These are phyloP conservation scores for Oryza longistaminata DNA, from an alignment of 176 grass and related monocot species.

Conservation along the genomic window DNA sequence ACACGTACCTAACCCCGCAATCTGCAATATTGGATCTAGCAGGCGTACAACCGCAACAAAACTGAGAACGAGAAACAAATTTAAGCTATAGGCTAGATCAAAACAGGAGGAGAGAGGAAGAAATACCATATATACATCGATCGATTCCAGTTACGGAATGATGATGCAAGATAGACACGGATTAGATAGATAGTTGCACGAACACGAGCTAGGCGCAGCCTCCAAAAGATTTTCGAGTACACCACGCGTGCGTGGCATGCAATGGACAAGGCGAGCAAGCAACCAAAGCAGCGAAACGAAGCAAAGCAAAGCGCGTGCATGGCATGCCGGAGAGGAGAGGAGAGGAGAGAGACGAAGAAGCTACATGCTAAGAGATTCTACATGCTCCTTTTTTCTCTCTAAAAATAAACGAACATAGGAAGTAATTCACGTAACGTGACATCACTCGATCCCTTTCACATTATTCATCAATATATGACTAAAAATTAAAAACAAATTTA, in stretches of 20 bases:
- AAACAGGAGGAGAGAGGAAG: background rate
- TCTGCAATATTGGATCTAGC: background rate
- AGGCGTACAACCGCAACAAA: background rate
- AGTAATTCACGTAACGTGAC: too few species aligned
- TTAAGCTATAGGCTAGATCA: background rate
- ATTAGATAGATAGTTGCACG: background rate
- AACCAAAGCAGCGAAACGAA: background rate
- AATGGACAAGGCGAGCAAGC: background rate
- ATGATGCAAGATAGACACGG: background rate
- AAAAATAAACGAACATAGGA: too few species aligned
- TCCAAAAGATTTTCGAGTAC: background rate
- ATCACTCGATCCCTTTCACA: too few species aligned
- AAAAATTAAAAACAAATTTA: too few species aligned
- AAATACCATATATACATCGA: background rate
- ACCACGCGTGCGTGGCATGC: background rate
- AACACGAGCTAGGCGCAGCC: background rate
- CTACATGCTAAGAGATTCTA: too few species aligned
- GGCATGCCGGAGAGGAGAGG: too few species aligned
- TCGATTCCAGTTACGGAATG: background rate
- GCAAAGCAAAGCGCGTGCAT: too few species aligned
- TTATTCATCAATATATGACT: too few species aligned
- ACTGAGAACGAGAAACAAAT: background rate
- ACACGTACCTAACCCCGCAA: background rate
- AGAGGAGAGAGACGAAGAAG: too few species aligned
- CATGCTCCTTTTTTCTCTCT: too few species aligned